Percentiles rank a stretch among this genome's conserved stretches.
Evolutionary conservation across 2,329 filamentous ascomycete species (phyloP).

Genomic region (Exophiala viscosa): DNA sequence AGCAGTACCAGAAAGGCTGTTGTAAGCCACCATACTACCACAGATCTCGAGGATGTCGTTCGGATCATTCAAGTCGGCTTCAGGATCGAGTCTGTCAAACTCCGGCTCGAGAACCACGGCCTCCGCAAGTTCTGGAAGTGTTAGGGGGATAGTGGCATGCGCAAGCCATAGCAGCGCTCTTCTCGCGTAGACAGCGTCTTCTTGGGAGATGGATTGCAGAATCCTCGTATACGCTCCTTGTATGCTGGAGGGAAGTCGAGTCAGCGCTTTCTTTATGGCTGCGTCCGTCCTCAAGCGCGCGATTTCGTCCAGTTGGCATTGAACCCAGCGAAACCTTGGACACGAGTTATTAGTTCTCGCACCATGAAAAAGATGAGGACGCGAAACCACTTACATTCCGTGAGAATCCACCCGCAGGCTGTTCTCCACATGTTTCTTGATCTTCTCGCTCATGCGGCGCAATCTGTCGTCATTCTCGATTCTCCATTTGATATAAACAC

Average conservation of each 20-base stretch:
- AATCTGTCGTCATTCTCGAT: constrained; percentile 11
- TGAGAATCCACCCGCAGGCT: constrained; percentile 11
- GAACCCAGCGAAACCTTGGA: constrained; percentile 26
- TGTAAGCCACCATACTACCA: constrained; percentile 16
- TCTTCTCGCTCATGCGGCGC: constrained; percentile 12
- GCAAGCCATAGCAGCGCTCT: constrained; percentile 21
- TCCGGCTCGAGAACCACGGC: constrained; percentile 21
- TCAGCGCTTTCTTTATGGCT: constrained; percentile 18
- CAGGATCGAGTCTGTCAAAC: constrained; percentile 13
- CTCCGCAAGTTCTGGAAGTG: constrained; percentile 20
- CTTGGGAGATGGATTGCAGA: constrained; percentile 12
- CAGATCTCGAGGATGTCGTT: constrained; percentile 22
- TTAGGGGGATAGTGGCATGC: constrained; percentile 17
- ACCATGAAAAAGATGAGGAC: background rate
- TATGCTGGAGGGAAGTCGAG: constrained; percentile 16
- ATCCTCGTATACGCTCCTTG: constrained; percentile 22
- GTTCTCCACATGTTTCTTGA: constrained; percentile 16
- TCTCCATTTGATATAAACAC: constrained; percentile 15
- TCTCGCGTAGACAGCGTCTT: constrained; percentile 15
- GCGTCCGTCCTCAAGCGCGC: constrained; percentile 14
- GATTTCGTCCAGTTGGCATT: constrained; percentile 25
- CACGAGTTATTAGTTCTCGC: background rate
- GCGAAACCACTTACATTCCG: constrained; percentile 16
- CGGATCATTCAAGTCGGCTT: constrained; percentile 14
- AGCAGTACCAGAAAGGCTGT: constrained; percentile 6